Conservation (phyloP, 2,329 filamentous ascomycete genomes). For the Knufia fluminis region DNA sequence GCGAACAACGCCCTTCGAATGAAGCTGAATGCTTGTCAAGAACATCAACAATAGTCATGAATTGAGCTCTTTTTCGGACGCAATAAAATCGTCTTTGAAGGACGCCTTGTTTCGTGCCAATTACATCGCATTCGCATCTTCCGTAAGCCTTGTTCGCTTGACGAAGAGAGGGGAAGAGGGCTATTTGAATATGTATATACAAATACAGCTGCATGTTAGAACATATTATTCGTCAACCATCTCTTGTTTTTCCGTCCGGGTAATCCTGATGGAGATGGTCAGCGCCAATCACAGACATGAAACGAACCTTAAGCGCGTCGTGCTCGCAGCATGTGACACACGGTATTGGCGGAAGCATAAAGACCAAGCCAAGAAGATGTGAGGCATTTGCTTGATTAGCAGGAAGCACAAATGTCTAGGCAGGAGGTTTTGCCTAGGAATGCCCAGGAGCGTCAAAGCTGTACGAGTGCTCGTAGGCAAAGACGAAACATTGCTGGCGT, state of each 20-base stretch:
- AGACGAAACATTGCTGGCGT: neutral
- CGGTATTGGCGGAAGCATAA: neutral
- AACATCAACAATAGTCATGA: neutral
- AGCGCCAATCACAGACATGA: neutral
- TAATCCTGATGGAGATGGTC: neutral
- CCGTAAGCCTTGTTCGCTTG: too few species aligned
- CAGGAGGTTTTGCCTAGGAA: neutral
- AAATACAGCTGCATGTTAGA: neutral
- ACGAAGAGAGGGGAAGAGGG: too few species aligned
- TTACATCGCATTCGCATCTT: too few species aligned
- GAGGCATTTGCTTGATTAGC: neutral
- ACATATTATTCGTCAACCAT: neutral
- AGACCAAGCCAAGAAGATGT: neutral
- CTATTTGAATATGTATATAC: neutral
- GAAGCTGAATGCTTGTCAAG: neutral
- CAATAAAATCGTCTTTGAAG: too few species aligned
- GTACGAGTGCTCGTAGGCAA: neutral
- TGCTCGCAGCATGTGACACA: neutral
- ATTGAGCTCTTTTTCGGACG: too few species aligned
- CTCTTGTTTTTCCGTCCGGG: neutral
- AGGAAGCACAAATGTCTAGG: neutral
- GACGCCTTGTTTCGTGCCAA: too few species aligned
- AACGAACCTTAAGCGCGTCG: neutral
- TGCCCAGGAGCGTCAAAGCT: neutral
- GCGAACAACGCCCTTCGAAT: neutral